phyloP scores from a whole-genome alignment of 441 rosid species.

The Gossypium schwendimanii region DNA sequence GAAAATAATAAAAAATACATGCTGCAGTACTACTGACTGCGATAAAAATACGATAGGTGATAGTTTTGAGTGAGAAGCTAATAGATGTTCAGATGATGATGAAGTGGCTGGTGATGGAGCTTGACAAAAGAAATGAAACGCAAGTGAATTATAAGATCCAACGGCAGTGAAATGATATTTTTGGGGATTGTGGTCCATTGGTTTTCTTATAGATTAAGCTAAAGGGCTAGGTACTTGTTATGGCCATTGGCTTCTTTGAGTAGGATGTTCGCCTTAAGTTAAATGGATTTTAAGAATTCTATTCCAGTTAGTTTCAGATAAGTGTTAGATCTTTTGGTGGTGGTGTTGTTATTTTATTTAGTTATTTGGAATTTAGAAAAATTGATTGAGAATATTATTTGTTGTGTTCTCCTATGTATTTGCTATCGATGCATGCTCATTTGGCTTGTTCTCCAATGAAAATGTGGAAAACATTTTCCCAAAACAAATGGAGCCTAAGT shows the following conservation, averaged over 20 bases:
- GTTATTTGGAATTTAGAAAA: neutral
- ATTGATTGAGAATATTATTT: neutral
- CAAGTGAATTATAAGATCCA: neutral
- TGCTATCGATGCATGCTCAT: neutral
- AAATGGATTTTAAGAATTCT: neutral
- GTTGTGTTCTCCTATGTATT: neutral
- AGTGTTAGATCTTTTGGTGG: neutral
- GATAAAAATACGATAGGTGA: neutral
- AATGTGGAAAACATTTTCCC: neutral
- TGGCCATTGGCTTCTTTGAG: neutral
- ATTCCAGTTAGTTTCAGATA: neutral
- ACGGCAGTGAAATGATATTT: neutral
- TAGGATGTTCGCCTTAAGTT: neutral
- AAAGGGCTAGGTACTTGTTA: neutral
- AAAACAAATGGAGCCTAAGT: neutral
- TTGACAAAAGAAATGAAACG: neutral
- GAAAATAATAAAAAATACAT: neutral
- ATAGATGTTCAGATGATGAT: neutral
- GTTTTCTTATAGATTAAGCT: neutral
- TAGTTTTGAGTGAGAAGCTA: neutral
- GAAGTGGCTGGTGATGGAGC: neutral
- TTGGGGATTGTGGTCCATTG: slow-evolving; percentile 1
- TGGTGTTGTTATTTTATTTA: neutral
- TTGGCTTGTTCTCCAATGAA: neutral
- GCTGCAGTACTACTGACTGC: neutral